Conservation (phyloP, 176 grass and related monocot genomes). For the Carex scoparia region DNA sequence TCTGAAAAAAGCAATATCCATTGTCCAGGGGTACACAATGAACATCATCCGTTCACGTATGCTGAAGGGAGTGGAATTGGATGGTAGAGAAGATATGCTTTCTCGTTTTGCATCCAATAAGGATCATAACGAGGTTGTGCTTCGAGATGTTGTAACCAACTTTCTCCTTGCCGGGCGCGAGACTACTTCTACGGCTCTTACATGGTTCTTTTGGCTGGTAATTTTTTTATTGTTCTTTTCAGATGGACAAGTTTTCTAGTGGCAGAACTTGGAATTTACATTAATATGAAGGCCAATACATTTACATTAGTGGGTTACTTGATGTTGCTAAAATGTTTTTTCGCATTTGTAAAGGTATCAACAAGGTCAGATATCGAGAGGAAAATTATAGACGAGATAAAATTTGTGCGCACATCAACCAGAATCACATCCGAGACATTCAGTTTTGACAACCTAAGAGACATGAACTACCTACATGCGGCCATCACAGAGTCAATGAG, state of each 20-base stretch:
- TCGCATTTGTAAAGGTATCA: background rate
- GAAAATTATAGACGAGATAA: too few relatives aligned
- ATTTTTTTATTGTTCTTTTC: background rate
- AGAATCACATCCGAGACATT: too few relatives aligned
- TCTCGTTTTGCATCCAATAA: slow-evolving; percentile 29
- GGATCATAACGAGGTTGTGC: slow-evolving; percentile 11
- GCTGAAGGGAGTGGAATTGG: background rate
- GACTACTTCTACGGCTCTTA: slow-evolving; percentile 37
- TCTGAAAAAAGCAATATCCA: slow-evolving; percentile 5
- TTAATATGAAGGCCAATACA: background rate
- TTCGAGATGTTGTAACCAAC: slow-evolving; percentile 33
- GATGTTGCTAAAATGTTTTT: background rate
- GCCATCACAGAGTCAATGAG: too few relatives aligned
- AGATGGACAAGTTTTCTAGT: background rate
- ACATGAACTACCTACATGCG: too few relatives aligned
- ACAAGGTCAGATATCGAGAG: too few relatives aligned
- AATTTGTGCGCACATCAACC: too few relatives aligned
- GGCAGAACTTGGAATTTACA: background rate
- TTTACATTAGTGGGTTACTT: background rate
- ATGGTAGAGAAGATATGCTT: slow-evolving; percentile 30
- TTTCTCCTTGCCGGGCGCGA: slow-evolving; percentile 49
- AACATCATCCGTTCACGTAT: slow-evolving; percentile 38
- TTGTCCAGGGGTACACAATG: slow-evolving; percentile 7
- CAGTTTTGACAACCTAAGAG: too few relatives aligned
- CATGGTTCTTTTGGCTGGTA: slow-evolving; percentile 56